A percentile compares a stretch with the other conserved stretches of the same genome.
Conservation (phyloP, 768 basidiomycete species). For the Filobasidium floriforme region DNA sequence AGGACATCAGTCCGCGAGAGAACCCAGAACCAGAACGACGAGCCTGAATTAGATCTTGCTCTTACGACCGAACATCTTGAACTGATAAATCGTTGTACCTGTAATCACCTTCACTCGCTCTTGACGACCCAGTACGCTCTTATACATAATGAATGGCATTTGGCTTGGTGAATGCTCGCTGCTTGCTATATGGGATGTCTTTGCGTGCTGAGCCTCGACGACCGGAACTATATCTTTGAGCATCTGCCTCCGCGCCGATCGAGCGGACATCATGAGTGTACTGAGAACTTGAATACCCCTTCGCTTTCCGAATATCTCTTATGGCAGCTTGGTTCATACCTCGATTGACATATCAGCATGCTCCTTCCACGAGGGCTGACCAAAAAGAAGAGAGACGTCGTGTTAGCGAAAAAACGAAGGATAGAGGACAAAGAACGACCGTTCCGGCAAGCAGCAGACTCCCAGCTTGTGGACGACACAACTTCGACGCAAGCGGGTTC, state of each 20-base stretch:
- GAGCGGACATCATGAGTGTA: too few species aligned
- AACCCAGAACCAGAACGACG: background rate
- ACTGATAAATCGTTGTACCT: too few species aligned
- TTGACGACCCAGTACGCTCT: too few species aligned
- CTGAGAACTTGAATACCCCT: too few species aligned
- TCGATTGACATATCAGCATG: background rate
- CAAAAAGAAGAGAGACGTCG: background rate
- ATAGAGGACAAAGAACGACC: conserved; percentile 9
- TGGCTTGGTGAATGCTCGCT: too few species aligned
- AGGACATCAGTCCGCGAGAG: background rate
- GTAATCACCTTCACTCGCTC: too few species aligned
- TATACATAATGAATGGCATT: too few species aligned
- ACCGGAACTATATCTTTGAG: too few species aligned
- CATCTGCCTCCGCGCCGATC: too few species aligned
- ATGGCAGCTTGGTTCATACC: background rate
- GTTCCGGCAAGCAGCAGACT: background rate
- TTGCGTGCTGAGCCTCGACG: too few species aligned
- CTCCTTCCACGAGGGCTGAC: background rate
- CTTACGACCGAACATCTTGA: background rate
- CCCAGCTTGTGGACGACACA: background rate
- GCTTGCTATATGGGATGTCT: too few species aligned
- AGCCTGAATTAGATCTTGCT: background rate
- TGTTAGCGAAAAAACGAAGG: background rate
- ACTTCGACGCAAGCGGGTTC: background rate
- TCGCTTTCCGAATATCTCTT: too few species aligned